Evolutionary conservation across 108 stramenopile species (phyloP).

Genomic region (Schizochytrium sp.): DNA sequence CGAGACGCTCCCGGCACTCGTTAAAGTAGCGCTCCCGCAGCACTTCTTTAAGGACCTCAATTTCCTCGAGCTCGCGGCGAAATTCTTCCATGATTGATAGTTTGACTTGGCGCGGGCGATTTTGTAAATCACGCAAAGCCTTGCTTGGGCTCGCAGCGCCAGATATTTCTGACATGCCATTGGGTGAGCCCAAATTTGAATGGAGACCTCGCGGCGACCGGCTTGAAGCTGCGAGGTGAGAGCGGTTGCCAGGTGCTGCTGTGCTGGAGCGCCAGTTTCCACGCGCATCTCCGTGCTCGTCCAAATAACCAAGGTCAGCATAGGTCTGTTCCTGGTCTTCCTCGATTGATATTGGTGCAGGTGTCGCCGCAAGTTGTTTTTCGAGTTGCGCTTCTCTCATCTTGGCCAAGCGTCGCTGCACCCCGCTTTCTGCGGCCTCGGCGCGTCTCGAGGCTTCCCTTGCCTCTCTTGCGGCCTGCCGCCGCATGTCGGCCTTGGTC

Average conservation of each 20-base stretch:
- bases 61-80: background rate
- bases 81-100: constrained; percentile 10
- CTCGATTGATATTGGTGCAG: too few relatives aligned
- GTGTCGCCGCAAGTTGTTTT: background rate
- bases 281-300: too few relatives aligned
- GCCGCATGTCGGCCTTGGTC: background rate
- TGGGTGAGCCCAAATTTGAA: background rate
- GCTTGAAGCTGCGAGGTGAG: too few relatives aligned
- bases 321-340: too few relatives aligned
- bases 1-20: background rate
- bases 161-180: background rate
- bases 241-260: too few relatives aligned
- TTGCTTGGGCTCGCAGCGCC: background rate
- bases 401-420: background rate
- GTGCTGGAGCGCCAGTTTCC: too few relatives aligned
- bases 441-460: background rate
- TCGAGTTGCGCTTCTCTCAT: background rate
- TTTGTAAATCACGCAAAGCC: background rate
- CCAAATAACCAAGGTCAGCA: too few relatives aligned
- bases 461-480: background rate
- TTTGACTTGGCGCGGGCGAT: background rate
- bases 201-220: background rate
- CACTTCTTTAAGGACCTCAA: background rate
- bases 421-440: background rate
- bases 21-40: background rate